A percentile compares a stretch with the other conserved stretches of the same genome.
phyloP scores from a whole-genome alignment of 352 stramenopile genomes.

The Peronospora farinosa region DNA sequence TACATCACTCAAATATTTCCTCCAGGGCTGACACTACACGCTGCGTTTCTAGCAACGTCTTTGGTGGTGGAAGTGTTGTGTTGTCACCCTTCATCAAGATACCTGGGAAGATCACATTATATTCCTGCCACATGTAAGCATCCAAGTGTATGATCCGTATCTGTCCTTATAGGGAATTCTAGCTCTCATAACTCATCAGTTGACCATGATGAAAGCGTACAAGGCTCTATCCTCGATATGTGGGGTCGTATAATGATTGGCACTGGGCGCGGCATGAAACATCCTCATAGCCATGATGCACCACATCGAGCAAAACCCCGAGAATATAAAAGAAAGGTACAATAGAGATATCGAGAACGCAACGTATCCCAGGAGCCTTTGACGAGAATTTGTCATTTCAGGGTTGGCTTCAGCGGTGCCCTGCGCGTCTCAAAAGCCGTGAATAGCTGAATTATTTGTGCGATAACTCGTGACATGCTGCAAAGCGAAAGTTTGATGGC shows the following conservation, averaged over 20 bases:
- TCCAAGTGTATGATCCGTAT: slow-evolving; percentile 75
- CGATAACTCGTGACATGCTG: slow-evolving; percentile 33
- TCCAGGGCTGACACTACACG: slow-evolving; percentile 38
- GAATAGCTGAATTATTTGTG: slow-evolving; percentile 48
- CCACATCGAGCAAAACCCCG: slow-evolving; percentile 20
- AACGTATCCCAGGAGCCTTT: slow-evolving; percentile 45
- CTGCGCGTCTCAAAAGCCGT: slow-evolving; percentile 56
- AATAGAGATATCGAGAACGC: slow-evolving; percentile 3
- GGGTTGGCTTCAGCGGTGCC: slow-evolving; percentile 33
- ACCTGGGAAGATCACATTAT: slow-evolving; percentile 8
- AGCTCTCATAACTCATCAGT: slow-evolving; percentile 82
- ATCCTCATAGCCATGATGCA: slow-evolving; percentile 9
- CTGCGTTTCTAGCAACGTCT: slow-evolving; percentile 31
- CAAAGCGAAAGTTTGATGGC: slow-evolving; percentile 39
- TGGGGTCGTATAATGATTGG: slow-evolving; percentile 13
- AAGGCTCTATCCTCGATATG: slow-evolving; percentile 18
- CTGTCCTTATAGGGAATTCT: slow-evolving; percentile 87
- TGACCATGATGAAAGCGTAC: slow-evolving; percentile 34
- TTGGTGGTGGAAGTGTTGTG: slow-evolving; percentile 20
- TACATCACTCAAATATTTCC: slow-evolving; percentile 33
- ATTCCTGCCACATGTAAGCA: not conserved
- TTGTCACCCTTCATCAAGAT: slow-evolving; percentile 30
- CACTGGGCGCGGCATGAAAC: slow-evolving; percentile 8
- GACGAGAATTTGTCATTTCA: slow-evolving; percentile 48
- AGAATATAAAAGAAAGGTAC: slow-evolving; percentile 6